Base-by-base conservation (phyloP, 2,329 filamentous ascomycete genomes). In the Orbilia brochopaga region DNA sequence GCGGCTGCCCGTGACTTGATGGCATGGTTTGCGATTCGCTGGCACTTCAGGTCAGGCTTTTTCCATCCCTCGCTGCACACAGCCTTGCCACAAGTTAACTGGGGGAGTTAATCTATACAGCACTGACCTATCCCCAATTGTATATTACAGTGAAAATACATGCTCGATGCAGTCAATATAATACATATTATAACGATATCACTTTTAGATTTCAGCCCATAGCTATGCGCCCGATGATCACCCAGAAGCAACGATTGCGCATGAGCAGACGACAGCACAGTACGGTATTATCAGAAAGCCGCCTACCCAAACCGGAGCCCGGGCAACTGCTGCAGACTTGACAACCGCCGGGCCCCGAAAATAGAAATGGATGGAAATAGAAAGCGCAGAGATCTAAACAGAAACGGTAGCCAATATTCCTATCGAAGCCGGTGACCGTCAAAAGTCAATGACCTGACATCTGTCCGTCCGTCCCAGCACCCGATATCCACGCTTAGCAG, bases 21-120 rank as follows among this genome's bases (percentile, higher is more conserved):
- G 13, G 37, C 37, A 42, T 42, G 58, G 48, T 30, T 60, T 15
- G 44, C 37, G 19, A 40, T 61, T 60, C 56, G 52, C 27, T 62
- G 64, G 61, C 46, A 30, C 23, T 27, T 70, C 66, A 70, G 66
- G 59, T 64, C 66, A 70, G 66, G 66, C 66, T 70, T 70, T 69
- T 57, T 62, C 15, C 27, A 8, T 19, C 11, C 37, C 40, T 32
- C 27, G 27, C 27, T 46, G 17, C 44, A 50, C 59, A 70, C 59
- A 64, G 66, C 66, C 66, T 70, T 70, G 66, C 58, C 59, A 70
- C 51, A 42, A 46, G 58, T 30, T n/a, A n/a, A n/a, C n/a, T n/a
- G n/a, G n/a, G n/a, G n/a, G n/a, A n/a, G n/a, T n/a, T n/a, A n/a
- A n/a, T n/a, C n/a, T n/a, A n/a, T n/a, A n/a, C n/a, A n/a, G n/a